Percentiles rank a stretch among this genome's conserved stretches.
Conservation (phyloP, 768 basidiomycete genomes). For the Amanita pseudoporphyria region DNA sequence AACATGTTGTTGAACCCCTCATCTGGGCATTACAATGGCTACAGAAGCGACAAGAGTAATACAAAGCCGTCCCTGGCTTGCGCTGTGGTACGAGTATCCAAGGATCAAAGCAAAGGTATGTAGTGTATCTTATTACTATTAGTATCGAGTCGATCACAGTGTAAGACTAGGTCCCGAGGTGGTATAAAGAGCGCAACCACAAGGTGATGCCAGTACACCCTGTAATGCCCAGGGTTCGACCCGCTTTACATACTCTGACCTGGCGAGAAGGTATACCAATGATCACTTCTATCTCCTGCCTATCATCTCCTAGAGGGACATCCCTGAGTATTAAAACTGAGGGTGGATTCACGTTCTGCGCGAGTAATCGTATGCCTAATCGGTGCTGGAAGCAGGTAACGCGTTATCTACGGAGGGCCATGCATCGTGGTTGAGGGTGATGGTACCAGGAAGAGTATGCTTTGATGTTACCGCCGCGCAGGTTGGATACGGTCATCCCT, state of each 20-base stretch:
- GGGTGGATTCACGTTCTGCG: slow-evolving; percentile 27
- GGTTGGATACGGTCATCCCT: neutral
- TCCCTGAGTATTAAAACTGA: slow-evolving; percentile 72
- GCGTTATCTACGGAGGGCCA: slow-evolving; percentile 74
- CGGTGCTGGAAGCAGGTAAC: slow-evolving; percentile 42
- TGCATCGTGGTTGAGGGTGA: slow-evolving; percentile 80
- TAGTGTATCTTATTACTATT: neutral
- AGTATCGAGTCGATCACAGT: neutral
- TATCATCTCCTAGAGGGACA: slow-evolving; percentile 53
- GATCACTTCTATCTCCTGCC: slow-evolving; percentile 42
- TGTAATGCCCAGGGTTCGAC: slow-evolving; percentile 31
- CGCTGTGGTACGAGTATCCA: slow-evolving; percentile 80
- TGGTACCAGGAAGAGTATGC: slow-evolving; percentile 29
- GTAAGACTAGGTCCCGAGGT: slow-evolving; percentile 53
- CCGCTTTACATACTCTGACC: slow-evolving; percentile 2
- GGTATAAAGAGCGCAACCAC: slow-evolving; percentile 56
- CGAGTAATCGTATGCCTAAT: neutral
- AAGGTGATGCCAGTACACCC: slow-evolving; percentile 69
- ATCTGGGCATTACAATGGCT: neutral
- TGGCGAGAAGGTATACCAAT: slow-evolving; percentile 46
- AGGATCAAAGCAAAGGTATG: slow-evolving; percentile 62
- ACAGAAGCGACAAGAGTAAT: slow-evolving; percentile 20
- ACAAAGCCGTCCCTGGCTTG: slow-evolving; percentile 49
- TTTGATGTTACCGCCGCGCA: too few relatives aligned
- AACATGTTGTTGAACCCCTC: neutral